phyloP scores from a whole-genome alignment of 2,329 filamentous ascomycete species.

The Pleoardoris graminearum region DNA sequence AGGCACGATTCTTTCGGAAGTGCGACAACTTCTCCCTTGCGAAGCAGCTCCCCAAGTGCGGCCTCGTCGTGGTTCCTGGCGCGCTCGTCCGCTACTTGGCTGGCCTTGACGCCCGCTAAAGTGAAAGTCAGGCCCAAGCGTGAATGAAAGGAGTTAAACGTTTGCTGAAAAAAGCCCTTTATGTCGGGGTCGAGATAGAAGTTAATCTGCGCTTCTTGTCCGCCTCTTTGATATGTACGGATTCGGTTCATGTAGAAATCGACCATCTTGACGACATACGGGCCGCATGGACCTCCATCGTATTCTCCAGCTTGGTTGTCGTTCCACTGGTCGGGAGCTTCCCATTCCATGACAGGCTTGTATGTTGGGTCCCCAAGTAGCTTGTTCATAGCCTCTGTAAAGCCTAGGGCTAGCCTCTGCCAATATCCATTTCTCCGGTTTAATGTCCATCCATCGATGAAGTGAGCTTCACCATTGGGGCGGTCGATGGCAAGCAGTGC shows the following conservation, averaged over 20 bases:
- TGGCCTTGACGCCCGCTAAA: neutral
- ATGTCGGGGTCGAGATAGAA: neutral
- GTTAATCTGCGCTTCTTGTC: neutral
- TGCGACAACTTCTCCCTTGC: neutral
- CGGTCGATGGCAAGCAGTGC: slow-evolving; percentile 23
- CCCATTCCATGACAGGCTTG: neutral
- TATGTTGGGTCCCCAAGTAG: slow-evolving; percentile 22
- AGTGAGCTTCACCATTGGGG: slow-evolving; percentile 10
- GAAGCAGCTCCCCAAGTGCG: neutral
- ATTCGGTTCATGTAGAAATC: neutral
- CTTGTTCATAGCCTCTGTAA: slow-evolving; percentile 12
- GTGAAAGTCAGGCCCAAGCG: neutral
- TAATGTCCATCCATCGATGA: slow-evolving; percentile 21
- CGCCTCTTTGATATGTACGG: neutral
- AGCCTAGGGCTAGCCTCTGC: neutral
- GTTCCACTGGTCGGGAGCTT: slow-evolving; percentile 17
- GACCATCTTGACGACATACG: slow-evolving; percentile 24
- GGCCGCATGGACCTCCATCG: slow-evolving; percentile 26
- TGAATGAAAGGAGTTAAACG: neutral
- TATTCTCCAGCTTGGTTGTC: slow-evolving; percentile 10
- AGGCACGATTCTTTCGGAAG: neutral
- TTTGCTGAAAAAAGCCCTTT: neutral
- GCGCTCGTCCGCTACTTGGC: neutral
- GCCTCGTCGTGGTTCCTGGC: neutral
- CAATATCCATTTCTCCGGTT: neutral